These are phyloP conservation scores for Thelonectria blattea DNA, from an alignment of 2,329 filamentous ascomycete species.

Conservation along the genomic window DNA sequence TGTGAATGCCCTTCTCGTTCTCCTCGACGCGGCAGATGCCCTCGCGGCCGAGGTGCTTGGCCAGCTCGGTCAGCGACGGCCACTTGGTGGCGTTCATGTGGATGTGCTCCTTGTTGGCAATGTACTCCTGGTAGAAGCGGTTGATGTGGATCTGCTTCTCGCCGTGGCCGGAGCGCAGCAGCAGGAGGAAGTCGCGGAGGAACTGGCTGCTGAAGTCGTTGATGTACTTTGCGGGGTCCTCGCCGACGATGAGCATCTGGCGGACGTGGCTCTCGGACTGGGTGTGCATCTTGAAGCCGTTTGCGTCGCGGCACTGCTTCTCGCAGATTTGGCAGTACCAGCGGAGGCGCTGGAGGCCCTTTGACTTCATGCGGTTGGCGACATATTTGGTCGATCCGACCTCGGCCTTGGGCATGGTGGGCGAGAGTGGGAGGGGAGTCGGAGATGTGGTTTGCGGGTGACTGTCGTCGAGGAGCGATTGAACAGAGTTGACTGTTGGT, in stretches of 20 bases:
- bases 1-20: conserved; percentile 81
- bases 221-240: conserved; percentile 85
- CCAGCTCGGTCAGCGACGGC: conserved; percentile 87
- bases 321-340: conserved; percentile 92
- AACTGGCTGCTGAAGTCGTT: conserved; percentile 84
- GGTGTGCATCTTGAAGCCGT: conserved; percentile 90
- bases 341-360: conserved; percentile 77
- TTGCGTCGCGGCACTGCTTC: conserved; percentile 72
- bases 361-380: conserved; percentile 87
- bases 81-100: conserved; percentile 96
- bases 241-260: conserved; percentile 85
- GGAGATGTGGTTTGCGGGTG: neutral
- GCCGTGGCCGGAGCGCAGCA: conserved; percentile 83
- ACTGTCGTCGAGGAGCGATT: neutral
- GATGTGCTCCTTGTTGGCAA: conserved; percentile 83
- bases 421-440: conserved; percentile 20
- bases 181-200: conserved; percentile 75
- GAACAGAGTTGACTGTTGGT: neutral
- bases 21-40: conserved; percentile 91
- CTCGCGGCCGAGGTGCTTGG: conserved; percentile 83
- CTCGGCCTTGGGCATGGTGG: conserved; percentile 88
- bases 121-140: conserved; percentile 94
- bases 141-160: conserved; percentile 91
- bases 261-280: conserved; percentile 86
- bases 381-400: conserved; percentile 90